Evolutionary conservation across 169 alveolate species (phyloP).

Genomic region (Plasmodium gaboni): DNA sequence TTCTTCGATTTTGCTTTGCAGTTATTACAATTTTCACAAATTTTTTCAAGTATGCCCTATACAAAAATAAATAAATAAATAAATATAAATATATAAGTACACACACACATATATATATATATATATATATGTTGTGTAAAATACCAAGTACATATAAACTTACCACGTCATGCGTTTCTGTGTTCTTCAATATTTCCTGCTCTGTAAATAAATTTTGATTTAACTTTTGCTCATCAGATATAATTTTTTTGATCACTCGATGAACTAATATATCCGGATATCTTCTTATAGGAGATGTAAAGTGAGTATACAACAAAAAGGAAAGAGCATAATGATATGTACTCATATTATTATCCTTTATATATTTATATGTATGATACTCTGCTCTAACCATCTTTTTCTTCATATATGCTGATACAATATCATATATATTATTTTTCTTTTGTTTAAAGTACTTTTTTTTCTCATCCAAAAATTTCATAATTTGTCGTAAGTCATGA

Average conservation of each 20-base stretch:
- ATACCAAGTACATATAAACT: background rate
- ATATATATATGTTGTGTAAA: background rate
- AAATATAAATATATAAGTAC: background rate
- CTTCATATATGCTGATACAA: conserved; percentile 58
- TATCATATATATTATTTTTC: conserved; percentile 36
- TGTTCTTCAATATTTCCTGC: conserved; percentile 40
- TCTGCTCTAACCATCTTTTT: conserved; percentile 72
- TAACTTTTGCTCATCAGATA: conserved; percentile 76
- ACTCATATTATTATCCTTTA: conserved; percentile 66
- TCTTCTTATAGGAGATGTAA: conserved; percentile 93
- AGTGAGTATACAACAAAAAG: conserved; percentile 90
- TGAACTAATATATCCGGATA: conserved; percentile 92
- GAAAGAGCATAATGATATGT: conserved; percentile 90
- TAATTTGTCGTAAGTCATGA: conserved; percentile 19
- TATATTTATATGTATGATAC: conserved; percentile 62
- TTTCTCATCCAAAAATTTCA: conserved; percentile 35
- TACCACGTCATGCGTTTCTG: conserved; percentile 46
- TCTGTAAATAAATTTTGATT: conserved; percentile 13
- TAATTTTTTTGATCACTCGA: conserved; percentile 86
- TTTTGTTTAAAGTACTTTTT: conserved; percentile 19
- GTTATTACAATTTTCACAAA: conserved; percentile 62
- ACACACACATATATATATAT: background rate
- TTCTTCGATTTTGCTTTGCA: conserved; percentile 60
- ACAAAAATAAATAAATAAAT: background rate
- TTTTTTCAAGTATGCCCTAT: conserved; percentile 57